A percentile compares a stretch with the other conserved stretches of the same genome.
These are phyloP conservation scores for Knoxdaviesia capensis DNA, from an alignment of 2,329 filamentous ascomycete genomes.

Conservation along the genomic window DNA sequence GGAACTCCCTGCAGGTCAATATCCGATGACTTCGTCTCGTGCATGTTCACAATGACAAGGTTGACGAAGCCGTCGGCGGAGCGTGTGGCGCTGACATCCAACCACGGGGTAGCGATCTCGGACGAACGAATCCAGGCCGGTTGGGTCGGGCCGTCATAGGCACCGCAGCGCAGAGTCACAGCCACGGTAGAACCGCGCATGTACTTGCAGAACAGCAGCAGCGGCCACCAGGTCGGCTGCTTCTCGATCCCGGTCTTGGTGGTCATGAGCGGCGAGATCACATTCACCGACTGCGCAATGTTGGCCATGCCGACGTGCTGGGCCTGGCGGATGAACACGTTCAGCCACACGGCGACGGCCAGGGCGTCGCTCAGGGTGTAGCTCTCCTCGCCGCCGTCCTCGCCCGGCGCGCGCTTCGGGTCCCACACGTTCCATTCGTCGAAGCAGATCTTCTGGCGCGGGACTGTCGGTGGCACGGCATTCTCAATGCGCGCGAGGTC, in stretches of 20 bases:
- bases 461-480: slow-evolving; percentile 34
- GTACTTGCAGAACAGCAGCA: slow-evolving; percentile 38
- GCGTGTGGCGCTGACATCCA: slow-evolving; percentile 45
- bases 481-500: slow-evolving; percentile 57
- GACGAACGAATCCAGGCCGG: slow-evolving; percentile 44
- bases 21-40: slow-evolving; percentile 36
- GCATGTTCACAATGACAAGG: slow-evolving; percentile 55
- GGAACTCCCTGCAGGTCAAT: slow-evolving; percentile 35
- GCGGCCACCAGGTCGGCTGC: slow-evolving; percentile 59
- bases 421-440: slow-evolving; percentile 82
- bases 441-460: slow-evolving; percentile 53
- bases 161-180: slow-evolving; percentile 39
- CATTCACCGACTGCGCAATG: slow-evolving; percentile 60
- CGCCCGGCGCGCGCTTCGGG: slow-evolving; percentile 47
- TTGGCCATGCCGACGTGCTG: slow-evolving; percentile 58
- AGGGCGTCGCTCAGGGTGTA: slow-evolving; percentile 60
- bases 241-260: slow-evolving; percentile 39
- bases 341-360: slow-evolving; percentile 56
- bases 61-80: slow-evolving; percentile 37
- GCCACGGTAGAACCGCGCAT: slow-evolving; percentile 57
- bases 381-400: slow-evolving; percentile 48
- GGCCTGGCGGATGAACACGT: slow-evolving; percentile 56
- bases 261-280: slow-evolving; percentile 61
- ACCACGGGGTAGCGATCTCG: slow-evolving; percentile 43
- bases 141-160: slow-evolving; percentile 46